Evolutionary conservation across 2,329 filamentous ascomycete species (phyloP), one percentile per base, ranked within the genome.

Genomic region (Stachybotrys echinatus): DNA sequence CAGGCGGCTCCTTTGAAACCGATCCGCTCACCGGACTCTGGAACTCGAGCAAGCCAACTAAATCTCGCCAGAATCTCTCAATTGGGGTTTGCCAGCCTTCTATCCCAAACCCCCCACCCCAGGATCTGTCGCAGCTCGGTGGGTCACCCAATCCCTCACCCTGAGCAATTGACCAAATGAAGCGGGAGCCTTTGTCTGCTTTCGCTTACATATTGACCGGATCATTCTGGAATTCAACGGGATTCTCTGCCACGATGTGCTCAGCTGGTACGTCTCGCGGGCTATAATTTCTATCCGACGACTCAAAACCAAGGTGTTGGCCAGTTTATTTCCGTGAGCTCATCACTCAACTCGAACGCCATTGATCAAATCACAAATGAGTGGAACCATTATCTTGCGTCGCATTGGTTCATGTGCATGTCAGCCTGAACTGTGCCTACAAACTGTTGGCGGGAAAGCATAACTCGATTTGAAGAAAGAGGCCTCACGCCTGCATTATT

Each of bases 1-100:
- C 50, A 46, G 18, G 21, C 47, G 38, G 43, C 43, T 31, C 39
- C 40, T 27, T 4, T 21, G 38, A 34, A 40, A 42, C 42, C 34
- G 48, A 55, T 56, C 49, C 56, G 49, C 47, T 60, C 59, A 61
- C 59, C 59, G 59, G 56, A 61, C 60, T 61, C 58, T 56, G 56
- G 61, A 55, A 56, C 59, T 51, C 50, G 53, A 50, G 39, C 53
- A 48, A 53, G 34, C 12, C n/a, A 27, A 34, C 23, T 12, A 27
- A 48, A 8, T 22, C 12, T 20, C 23, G 27, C 21, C 45, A 17
- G n/a, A 23, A 12, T 12, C 47, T 49, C 49, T 8, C 27, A 34
- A 14, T 14, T 2, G 5, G 27, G 27, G 27, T 34, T 34, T 8
- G 27, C 27, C 27, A 34, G 10, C 27, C 27, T 34, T 14, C 27